Percentiles rank a stretch among this genome's conserved stretches.
Evolutionary conservation across 2,329 filamentous ascomycete species (phyloP).

Genomic region (Alternaria longipes): DNA sequence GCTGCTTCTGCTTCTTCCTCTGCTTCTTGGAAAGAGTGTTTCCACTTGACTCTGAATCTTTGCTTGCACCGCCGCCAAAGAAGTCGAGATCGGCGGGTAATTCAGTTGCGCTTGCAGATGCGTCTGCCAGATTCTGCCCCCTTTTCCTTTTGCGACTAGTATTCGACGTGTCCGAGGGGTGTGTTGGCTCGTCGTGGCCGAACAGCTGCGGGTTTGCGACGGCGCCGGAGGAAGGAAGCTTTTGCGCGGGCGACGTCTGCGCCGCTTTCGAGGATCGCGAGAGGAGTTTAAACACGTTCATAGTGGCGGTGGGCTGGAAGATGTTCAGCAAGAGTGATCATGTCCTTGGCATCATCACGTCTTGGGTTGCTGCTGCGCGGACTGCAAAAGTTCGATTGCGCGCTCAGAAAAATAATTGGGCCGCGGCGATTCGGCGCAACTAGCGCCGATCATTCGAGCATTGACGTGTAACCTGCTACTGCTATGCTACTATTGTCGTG

Average conservation of each 20-base stretch:
- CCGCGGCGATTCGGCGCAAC: slow-evolving; percentile 28
- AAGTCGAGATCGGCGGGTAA: slow-evolving; percentile 55
- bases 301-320: slow-evolving; percentile 40
- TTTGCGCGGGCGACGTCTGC: slow-evolving; percentile 52
- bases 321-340: not conserved
- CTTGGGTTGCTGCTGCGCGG: not conserved
- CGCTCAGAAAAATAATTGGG: slow-evolving; percentile 31
- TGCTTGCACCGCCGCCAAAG: slow-evolving; percentile 45
- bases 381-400: slow-evolving; percentile 31
- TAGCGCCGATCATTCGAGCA: slow-evolving; percentile 24
- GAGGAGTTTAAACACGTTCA: slow-evolving; percentile 79
- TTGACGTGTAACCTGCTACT: slow-evolving; percentile 7
- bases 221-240: slow-evolving; percentile 71
- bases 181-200: slow-evolving; percentile 53
- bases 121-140: slow-evolving; percentile 30
- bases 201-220: slow-evolving; percentile 74
- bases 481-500: slow-evolving; percentile 1
- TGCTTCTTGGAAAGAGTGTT: slow-evolving; percentile 22
- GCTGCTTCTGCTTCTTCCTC: slow-evolving; percentile 25
- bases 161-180: slow-evolving; percentile 44
- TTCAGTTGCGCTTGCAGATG: not conserved
- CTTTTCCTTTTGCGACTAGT: slow-evolving; percentile 56
- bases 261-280: slow-evolving; percentile 72
- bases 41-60: slow-evolving; percentile 18
- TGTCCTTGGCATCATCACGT: slow-evolving; percentile 1